phyloP scores from a whole-genome alignment of 306 rosid species.

The Inga laurina region DNA sequence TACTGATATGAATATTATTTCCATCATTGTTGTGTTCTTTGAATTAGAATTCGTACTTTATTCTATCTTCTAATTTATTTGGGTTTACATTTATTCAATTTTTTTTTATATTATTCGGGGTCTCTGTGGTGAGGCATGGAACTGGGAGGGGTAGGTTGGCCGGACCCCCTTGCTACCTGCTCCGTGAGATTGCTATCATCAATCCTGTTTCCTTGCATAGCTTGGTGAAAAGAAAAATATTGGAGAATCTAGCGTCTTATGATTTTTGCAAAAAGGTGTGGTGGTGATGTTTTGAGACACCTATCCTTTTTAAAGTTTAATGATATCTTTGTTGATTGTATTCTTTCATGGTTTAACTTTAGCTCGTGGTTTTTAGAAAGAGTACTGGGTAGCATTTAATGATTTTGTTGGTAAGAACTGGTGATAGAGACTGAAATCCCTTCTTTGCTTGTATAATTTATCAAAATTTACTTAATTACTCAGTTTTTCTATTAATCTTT shows the following conservation, averaged over 20 bases:
- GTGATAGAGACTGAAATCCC: background rate
- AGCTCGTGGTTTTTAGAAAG: background rate
- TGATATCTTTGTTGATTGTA: background rate
- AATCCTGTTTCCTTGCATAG: background rate
- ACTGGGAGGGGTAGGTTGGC: background rate
- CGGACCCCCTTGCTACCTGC: background rate
- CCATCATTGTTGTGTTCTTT: background rate
- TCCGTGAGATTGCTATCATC: background rate
- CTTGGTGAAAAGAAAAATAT: background rate
- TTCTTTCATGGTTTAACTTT: background rate
- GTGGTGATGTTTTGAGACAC: background rate
- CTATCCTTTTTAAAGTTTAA: background rate
- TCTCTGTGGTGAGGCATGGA: background rate
- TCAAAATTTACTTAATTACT: background rate
- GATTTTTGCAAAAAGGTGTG: background rate
- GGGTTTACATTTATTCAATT: background rate
- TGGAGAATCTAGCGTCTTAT: background rate
- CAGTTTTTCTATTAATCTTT: background rate
- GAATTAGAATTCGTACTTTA: background rate
- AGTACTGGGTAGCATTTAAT: background rate
- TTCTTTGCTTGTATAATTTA: background rate
- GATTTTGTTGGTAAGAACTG: background rate
- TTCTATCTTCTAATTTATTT: background rate
- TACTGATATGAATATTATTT: background rate
- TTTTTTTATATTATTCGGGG: background rate